Percentiles rank a stretch among this genome's conserved stretches.
Conservation (phyloP, 495 filamentous ascomycete species). For the Astrothelium macrocarpum region DNA sequence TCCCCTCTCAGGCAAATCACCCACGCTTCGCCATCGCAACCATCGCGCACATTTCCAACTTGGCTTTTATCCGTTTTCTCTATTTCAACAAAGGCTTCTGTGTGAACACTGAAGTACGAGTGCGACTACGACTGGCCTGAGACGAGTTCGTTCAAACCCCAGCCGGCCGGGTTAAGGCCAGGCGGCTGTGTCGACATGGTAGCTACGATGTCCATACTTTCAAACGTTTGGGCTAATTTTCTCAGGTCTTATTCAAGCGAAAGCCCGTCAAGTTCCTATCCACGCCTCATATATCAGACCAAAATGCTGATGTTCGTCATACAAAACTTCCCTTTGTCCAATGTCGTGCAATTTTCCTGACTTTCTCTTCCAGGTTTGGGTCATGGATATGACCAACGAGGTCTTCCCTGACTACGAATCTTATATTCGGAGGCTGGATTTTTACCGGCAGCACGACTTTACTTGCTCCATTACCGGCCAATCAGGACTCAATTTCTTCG, state of each 20-base stretch:
- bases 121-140: neutral
- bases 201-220: neutral
- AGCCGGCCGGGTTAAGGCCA: neutral
- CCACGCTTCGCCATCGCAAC: neutral
- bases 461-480: constrained; percentile 94
- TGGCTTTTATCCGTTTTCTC: neutral
- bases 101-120: neutral
- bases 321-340: neutral
- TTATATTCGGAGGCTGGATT: constrained; percentile 59
- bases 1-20: neutral
- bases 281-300: constrained; percentile 63
- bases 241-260: constrained; percentile 85
- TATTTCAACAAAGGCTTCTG: neutral
- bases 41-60: neutral
- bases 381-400: constrained; percentile 81
- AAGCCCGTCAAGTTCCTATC: constrained; percentile 84
- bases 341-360: constrained; percentile 13
- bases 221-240: neutral
- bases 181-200: neutral
- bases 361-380: constrained; percentile 61
- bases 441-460: constrained; percentile 57
- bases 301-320: constrained; percentile 62
- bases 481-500: constrained; percentile 86
- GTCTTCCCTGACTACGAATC: constrained; percentile 82
- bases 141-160: neutral